A percentile compares a stretch with the other conserved stretches of the same genome.
phyloP scores from a whole-genome alignment of 2,329 filamentous ascomycete genomes.

The Chaetomium olivaceum region DNA sequence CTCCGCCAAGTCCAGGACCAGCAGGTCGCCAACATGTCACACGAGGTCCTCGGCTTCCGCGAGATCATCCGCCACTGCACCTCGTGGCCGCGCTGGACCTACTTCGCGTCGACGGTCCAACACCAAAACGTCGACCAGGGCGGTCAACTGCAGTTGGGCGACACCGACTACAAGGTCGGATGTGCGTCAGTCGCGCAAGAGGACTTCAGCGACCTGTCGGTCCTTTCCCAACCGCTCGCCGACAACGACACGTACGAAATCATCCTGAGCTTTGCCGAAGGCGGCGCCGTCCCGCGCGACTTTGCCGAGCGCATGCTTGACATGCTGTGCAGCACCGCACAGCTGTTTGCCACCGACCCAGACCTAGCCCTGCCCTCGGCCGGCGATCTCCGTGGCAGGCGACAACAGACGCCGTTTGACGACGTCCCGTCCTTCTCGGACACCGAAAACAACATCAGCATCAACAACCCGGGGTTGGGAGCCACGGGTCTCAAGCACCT shows the following conservation, averaged over 20 bases:
- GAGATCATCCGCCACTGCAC: slow-evolving; percentile 34
- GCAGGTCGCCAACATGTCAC: slow-evolving; percentile 37
- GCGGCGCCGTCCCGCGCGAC: slow-evolving; percentile 23
- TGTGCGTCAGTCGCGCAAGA: slow-evolving; percentile 27
- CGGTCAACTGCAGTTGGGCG: slow-evolving; percentile 24
- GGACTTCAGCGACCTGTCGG: slow-evolving; percentile 30
- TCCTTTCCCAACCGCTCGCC: slow-evolving; percentile 25
- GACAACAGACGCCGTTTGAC: slow-evolving; percentile 19
- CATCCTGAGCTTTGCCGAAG: slow-evolving; percentile 29
- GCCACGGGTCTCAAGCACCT: slow-evolving; percentile 12
- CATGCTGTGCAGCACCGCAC: slow-evolving; percentile 28
- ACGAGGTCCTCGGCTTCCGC: slow-evolving; percentile 33
- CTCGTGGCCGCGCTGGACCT: slow-evolving; percentile 30
- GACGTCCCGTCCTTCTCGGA: neutral
- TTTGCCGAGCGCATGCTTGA: slow-evolving; percentile 28
- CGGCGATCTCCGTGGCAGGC: slow-evolving; percentile 2
- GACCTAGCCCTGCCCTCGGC: slow-evolving; percentile 17
- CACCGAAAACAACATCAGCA: neutral
- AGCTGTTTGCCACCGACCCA: slow-evolving; percentile 25
- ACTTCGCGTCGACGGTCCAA: slow-evolving; percentile 31
- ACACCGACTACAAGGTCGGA: slow-evolving; percentile 27
- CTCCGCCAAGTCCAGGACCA: slow-evolving; percentile 45
- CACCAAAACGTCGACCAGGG: slow-evolving; percentile 30
- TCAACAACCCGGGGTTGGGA: neutral
- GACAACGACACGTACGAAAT: slow-evolving; percentile 27